Evolutionary conservation across 2,329 filamentous ascomycete genomes (phyloP).

Genomic region (Colletotrichum incanum): DNA sequence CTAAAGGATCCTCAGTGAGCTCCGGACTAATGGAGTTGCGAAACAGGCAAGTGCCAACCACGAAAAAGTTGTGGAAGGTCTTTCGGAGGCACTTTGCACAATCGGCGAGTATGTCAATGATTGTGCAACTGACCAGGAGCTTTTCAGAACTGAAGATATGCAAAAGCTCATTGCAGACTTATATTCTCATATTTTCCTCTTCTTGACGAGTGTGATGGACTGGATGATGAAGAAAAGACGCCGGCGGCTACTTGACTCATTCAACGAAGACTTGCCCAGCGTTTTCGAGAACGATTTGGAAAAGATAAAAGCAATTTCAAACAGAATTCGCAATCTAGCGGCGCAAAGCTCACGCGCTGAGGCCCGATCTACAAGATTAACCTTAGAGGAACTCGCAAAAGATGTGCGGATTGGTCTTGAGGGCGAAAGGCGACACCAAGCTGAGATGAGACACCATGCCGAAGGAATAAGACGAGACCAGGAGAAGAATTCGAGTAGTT

Average conservation of each 20-base stretch:
- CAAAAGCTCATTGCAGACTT: constrained; percentile 40
- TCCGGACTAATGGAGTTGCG: neutral
- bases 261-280: constrained; percentile 41
- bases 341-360: constrained; percentile 42
- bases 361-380: constrained; percentile 26
- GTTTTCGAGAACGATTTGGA: constrained; percentile 38
- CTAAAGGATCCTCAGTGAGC: neutral
- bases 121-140: constrained; percentile 19
- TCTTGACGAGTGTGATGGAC: constrained; percentile 45
- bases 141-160: constrained; percentile 43
- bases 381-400: constrained; percentile 8
- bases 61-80: constrained; percentile 42
- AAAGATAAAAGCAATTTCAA: constrained; percentile 37
- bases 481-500: neutral
- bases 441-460: neutral
- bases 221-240: constrained; percentile 45
- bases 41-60: constrained; percentile 48
- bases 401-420: constrained; percentile 40
- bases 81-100: constrained; percentile 42
- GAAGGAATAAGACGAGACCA: neutral
- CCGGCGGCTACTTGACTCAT: constrained; percentile 43
- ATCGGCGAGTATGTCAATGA: constrained; percentile 45
- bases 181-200: constrained; percentile 48
- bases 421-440: constrained; percentile 22
- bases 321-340: constrained; percentile 27